These are phyloP conservation scores for Akebia trifoliata DNA, from an alignment of 164 flowering plant species.

Conservation along the genomic window DNA sequence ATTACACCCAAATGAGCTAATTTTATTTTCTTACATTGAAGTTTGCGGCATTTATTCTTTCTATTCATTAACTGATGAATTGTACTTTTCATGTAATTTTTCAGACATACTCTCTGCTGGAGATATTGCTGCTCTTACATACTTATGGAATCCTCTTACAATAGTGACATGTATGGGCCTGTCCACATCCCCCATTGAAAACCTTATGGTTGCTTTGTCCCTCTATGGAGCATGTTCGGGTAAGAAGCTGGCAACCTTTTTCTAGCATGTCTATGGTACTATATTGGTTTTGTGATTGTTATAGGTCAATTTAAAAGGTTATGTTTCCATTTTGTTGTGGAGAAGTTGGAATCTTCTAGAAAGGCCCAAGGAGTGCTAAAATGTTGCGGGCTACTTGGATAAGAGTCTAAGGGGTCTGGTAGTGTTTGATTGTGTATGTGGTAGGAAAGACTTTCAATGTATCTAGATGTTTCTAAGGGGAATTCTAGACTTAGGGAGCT, in stretches of 20 bases:
- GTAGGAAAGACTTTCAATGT: no score
- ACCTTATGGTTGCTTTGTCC: conserved; percentile 50
- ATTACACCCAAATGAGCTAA: no score
- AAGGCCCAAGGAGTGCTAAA: no score
- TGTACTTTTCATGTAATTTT: conserved; percentile 7
- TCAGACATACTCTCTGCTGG: conserved; percentile 50
- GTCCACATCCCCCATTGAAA: conserved; percentile 72
- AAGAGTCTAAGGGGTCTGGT: no score
- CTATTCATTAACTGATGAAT: neutral
- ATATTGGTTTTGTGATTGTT: neutral
- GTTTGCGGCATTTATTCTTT: neutral
- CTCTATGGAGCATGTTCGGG: conserved; percentile 77
- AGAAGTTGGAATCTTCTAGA: no score
- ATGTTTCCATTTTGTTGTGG: no score
- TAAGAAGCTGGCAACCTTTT: conserved; percentile 30
- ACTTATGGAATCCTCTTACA: conserved; percentile 85
- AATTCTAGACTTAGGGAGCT: no score
- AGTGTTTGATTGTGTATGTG: no score
- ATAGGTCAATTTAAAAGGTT: no score
- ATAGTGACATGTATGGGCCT: conserved; percentile 63
- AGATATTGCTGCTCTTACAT: conserved; percentile 73
- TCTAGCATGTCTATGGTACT: conserved; percentile 2
- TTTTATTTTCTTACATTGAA: neutral
- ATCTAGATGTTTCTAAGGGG: no score
- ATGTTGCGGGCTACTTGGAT: no score